These are phyloP conservation scores for Pseudonitzschia multiseries DNA, from an alignment of 108 stramenopile genomes.

Conservation along the genomic window DNA sequence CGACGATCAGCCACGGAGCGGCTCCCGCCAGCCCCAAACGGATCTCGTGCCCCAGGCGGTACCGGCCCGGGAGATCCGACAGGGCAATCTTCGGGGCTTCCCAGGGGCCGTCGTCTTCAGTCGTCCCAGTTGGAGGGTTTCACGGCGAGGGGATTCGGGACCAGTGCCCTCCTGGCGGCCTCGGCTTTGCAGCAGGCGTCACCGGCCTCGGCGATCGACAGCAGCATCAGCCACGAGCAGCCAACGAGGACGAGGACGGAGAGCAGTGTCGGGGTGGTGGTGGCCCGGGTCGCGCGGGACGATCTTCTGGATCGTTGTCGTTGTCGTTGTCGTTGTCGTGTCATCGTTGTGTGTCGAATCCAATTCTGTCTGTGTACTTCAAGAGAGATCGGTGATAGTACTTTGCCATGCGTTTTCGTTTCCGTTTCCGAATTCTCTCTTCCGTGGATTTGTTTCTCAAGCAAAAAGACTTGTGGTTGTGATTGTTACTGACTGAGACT, in stretches of 20 bases:
- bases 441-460: too few relatives aligned
- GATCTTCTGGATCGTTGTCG: too few relatives aligned
- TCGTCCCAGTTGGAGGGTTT: slow-evolving; percentile 28
- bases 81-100: slow-evolving; percentile 13
- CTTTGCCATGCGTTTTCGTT: too few relatives aligned
- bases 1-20: slow-evolving; percentile 20
- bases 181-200: slow-evolving; percentile 12
- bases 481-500: too few relatives aligned
- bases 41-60: slow-evolving; percentile 4
- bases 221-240: neutral
- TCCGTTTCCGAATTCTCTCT: too few relatives aligned
- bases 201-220: slow-evolving; percentile 2
- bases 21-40: slow-evolving; percentile 14
- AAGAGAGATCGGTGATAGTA: too few relatives aligned
- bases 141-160: slow-evolving; percentile 7
- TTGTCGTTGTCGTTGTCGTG: too few relatives aligned
- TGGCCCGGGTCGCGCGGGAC: too few relatives aligned
- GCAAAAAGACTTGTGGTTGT: too few relatives aligned
- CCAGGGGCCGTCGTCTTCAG: slow-evolving; percentile 36
- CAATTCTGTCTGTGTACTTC: too few relatives aligned
- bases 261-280: too few relatives aligned
- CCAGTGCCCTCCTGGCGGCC: neutral
- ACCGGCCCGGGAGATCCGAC: neutral
- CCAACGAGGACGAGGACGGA: neutral
- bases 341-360: too few relatives aligned